A percentile compares a stretch with the other conserved stretches of the same genome.
These are phyloP conservation scores for Microbotryomycetes sp. DNA, from an alignment of 1,284 basidiomycete species.

Conservation along the genomic window DNA sequence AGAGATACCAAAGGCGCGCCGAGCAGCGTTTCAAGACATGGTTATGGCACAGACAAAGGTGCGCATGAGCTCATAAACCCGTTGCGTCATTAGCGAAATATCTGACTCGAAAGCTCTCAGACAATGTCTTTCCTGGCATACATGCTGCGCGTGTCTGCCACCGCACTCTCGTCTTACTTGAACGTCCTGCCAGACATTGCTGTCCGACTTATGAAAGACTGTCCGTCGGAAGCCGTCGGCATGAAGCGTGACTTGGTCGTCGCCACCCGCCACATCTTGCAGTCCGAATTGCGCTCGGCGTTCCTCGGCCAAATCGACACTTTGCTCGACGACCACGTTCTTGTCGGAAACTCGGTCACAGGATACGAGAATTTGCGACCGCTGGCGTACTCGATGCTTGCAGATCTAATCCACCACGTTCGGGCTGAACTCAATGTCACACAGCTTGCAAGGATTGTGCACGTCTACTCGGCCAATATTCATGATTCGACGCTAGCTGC, in stretches of 20 bases:
- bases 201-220: constrained; percentile 85
- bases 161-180: constrained; percentile 68
- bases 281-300: constrained; percentile 68
- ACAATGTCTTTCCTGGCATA: constrained; percentile 90
- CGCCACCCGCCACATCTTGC: constrained; percentile 84
- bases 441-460: constrained; percentile 74
- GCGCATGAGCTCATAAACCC: constrained; percentile 10
- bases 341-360: constrained; percentile 70
- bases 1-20: constrained; percentile 53
- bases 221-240: constrained; percentile 76
- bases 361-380: constrained; percentile 80
- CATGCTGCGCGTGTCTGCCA: constrained; percentile 64
- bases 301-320: constrained; percentile 83
- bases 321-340: constrained; percentile 82
- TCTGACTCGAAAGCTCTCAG: constrained; percentile 43
- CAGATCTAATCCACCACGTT: constrained; percentile 89
- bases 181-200: constrained; percentile 75
- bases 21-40: constrained; percentile 75
- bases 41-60: constrained; percentile 91
- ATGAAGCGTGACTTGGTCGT: constrained; percentile 67
- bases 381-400: constrained; percentile 77
- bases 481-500: constrained; percentile 80
- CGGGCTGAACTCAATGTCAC: constrained; percentile 70
- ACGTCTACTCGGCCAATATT: constrained; percentile 78
- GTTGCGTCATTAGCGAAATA: background rate